phyloP scores from a whole-genome alignment of 345 rosid genomes.

The Pugionium dolabratum region DNA sequence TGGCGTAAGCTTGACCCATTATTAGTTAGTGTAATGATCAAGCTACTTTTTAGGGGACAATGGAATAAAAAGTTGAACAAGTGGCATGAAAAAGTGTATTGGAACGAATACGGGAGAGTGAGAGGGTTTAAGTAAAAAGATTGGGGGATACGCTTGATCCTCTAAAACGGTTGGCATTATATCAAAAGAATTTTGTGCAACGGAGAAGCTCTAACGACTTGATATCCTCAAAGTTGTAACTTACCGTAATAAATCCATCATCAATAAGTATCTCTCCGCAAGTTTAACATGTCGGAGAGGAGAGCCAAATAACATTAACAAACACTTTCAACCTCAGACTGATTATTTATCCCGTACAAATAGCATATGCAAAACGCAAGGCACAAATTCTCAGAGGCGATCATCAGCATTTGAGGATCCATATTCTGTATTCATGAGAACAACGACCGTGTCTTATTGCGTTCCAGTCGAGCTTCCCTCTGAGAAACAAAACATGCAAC shows the following conservation, averaged over 20 bases:
- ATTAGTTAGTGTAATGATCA: no score
- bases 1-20: no score
- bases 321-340: slow-evolving; percentile 10
- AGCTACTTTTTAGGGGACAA: no score
- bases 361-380: slow-evolving; percentile 11
- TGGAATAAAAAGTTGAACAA: no score
- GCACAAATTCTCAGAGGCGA: slow-evolving; percentile 17
- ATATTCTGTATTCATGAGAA: slow-evolving; percentile 56
- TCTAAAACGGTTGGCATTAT: not conserved
- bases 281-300: slow-evolving; percentile 7
- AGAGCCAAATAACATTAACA: slow-evolving; percentile 7
- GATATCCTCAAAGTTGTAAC: not conserved
- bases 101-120: not conserved
- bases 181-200: not conserved
- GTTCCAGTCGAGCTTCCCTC: slow-evolving; percentile 97
- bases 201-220: not conserved
- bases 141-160: not conserved
- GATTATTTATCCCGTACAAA: slow-evolving; percentile 15
- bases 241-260: slow-evolving; percentile 4
- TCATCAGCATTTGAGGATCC: slow-evolving; percentile 15
- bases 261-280: not conserved
- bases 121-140: not conserved
- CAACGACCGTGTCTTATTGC: slow-evolving; percentile 71
- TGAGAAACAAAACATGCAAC: slow-evolving; percentile 35
- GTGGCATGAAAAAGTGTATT: not conserved